Evolutionary conservation across 805 yeast genomes (phyloP).

Genomic region (Starmerella stellata): DNA sequence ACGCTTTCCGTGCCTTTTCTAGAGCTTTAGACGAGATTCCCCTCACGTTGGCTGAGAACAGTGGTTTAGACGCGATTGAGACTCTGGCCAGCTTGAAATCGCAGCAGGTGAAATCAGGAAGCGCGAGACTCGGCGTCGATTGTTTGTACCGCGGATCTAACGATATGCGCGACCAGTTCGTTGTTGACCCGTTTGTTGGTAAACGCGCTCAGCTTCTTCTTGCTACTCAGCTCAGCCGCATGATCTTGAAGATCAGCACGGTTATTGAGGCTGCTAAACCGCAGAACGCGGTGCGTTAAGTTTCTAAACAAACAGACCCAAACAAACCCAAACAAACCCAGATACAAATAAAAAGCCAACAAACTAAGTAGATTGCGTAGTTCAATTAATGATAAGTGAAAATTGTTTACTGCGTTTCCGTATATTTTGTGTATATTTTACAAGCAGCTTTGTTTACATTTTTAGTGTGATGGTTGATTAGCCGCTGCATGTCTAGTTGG

Average conservation of each 20-base stretch:
- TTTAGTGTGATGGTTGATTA: too few species aligned
- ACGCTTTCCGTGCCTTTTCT: constrained; percentile 91
- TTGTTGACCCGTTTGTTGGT: constrained; percentile 92
- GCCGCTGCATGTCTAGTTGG: too few species aligned
- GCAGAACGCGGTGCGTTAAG: constrained; percentile 1
- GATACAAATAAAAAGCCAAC: too few species aligned
- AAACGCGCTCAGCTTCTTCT: constrained; percentile 87
- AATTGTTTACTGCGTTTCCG: too few species aligned
- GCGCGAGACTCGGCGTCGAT: constrained; percentile 72
- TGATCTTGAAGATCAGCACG: constrained; percentile 92
- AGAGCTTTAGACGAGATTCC: constrained; percentile 82
- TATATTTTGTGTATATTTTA: too few species aligned
- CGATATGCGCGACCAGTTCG: constrained; percentile 87
- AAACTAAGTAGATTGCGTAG: too few species aligned
- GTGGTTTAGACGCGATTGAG: constrained; percentile 88
- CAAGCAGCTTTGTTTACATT: too few species aligned
- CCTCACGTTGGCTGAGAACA: constrained; percentile 88
- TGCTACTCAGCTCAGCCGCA: constrained; percentile 94
- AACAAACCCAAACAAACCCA: too few species aligned
- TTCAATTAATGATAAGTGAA: too few species aligned
- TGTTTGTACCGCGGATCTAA: constrained; percentile 75
- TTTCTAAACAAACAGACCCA: too few species aligned
- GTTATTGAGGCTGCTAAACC: constrained; percentile 73
- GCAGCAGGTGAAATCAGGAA: constrained; percentile 57
- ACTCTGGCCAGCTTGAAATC: constrained; percentile 69